These are phyloP conservation scores for Pichia sorboxylosa DNA, from an alignment of 1,139 yeast genomes.

Conservation along the genomic window DNA sequence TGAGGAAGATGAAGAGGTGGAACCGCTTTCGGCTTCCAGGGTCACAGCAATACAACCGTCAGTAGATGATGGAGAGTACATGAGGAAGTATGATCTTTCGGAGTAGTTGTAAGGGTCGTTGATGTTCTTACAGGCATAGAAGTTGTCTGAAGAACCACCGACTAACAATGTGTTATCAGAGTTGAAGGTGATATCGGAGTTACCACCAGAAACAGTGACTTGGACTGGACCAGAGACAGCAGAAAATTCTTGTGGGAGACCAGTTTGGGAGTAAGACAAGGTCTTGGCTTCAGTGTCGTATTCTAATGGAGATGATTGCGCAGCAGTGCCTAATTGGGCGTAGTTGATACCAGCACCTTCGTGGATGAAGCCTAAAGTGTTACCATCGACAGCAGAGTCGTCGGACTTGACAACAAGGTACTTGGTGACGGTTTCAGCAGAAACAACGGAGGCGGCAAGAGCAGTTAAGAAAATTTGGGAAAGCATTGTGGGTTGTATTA, in stretches of 20 bases:
- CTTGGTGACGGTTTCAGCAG: slow-evolving; percentile 10
- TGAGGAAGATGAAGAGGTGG: slow-evolving; percentile 3
- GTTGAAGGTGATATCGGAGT: slow-evolving; percentile 9
- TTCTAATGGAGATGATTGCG: slow-evolving; percentile 5
- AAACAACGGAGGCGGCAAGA: slow-evolving; percentile 20
- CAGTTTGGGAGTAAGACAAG: slow-evolving; percentile 3
- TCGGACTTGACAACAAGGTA: slow-evolving; percentile 20
- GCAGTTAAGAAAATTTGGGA: slow-evolving; percentile 1
- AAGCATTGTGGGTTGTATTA: slow-evolving; percentile 7
- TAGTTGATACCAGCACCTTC: slow-evolving; percentile 50
- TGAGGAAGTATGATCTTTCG: slow-evolving; percentile 12
- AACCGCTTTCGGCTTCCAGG: slow-evolving; percentile 2
- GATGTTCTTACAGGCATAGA: slow-evolving; percentile 22
- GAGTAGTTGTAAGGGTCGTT: slow-evolving; percentile 21
- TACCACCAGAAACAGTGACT: slow-evolving; percentile 11
- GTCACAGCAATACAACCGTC: slow-evolving; percentile 12
- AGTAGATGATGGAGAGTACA: slow-evolving; percentile 18
- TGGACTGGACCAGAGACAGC: slow-evolving; percentile 9
- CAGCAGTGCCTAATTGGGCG: slow-evolving; percentile 25
- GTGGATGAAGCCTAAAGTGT: slow-evolving; percentile 27
- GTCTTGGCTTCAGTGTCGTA: slow-evolving; percentile 9
- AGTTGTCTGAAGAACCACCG: slow-evolving; percentile 16
- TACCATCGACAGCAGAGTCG: slow-evolving; percentile 18
- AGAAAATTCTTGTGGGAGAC: slow-evolving; percentile 6
- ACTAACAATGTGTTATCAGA: slow-evolving; percentile 16